Conservation (phyloP, 2,329 filamentous ascomycete species). For the Sporothrix phasma region DNA sequence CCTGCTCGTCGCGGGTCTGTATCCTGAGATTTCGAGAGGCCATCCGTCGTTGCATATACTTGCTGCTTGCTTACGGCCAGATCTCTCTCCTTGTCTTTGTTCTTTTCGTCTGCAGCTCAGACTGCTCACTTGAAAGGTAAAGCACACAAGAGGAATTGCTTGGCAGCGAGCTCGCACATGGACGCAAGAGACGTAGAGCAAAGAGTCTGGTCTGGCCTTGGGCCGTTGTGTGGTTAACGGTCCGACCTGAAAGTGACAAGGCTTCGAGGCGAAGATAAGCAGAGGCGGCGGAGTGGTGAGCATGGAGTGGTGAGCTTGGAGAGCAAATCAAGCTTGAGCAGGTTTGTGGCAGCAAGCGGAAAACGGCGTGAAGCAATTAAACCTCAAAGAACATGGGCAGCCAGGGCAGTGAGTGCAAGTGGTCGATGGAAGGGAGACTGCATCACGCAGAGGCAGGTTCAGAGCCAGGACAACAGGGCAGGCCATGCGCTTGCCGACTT, state of each 20-base stretch:
- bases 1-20: too few species aligned
- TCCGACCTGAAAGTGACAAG: constrained; percentile 1
- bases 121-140: not conserved
- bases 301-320: not conserved
- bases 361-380: not conserved
- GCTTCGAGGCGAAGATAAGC: constrained; percentile 1
- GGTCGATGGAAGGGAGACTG: not conserved
- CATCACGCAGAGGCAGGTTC: not conserved
- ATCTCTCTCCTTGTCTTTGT: too few species aligned
- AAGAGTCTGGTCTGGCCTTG: not conserved
- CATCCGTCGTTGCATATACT: too few species aligned
- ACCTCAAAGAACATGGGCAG: not conserved
- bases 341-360: not conserved
- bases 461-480: not conserved
- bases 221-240: not conserved
- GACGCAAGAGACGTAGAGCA: not conserved
- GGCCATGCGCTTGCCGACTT: not conserved
- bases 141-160: not conserved
- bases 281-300: not conserved
- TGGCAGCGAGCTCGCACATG: not conserved
- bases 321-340: not conserved
- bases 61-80: too few species aligned
- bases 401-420: too few species aligned
- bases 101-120: not conserved
- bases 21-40: too few species aligned